Conservation (phyloP, 257 asterid genomes). For the Gentiana straminea region DNA sequence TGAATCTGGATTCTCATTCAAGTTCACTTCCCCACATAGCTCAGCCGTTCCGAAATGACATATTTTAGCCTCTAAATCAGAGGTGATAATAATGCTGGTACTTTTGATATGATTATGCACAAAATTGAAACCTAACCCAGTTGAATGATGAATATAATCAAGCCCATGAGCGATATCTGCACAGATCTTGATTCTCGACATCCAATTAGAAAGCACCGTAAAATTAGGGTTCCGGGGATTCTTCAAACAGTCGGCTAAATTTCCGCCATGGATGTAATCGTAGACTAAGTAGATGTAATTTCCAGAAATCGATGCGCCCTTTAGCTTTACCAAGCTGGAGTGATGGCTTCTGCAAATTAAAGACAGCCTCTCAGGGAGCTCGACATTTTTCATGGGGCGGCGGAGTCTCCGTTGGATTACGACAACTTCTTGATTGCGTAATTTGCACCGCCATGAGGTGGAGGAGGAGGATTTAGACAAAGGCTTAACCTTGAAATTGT, state of each 20-base stretch:
- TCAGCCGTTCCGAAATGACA: slow-evolving; percentile 91
- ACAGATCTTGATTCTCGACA: slow-evolving; percentile 51
- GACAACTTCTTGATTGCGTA: slow-evolving; percentile 37
- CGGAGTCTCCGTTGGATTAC: slow-evolving; percentile 62
- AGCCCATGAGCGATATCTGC: slow-evolving; percentile 77
- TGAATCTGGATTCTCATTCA: neutral
- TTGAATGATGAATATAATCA: slow-evolving; percentile 77
- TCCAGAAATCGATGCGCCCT: slow-evolving; percentile 67
- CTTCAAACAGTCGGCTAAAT: slow-evolving; percentile 49
- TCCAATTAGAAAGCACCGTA: slow-evolving; percentile 66
- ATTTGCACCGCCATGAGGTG: slow-evolving; percentile 57
- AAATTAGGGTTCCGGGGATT: slow-evolving; percentile 51
- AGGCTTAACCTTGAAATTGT: slow-evolving; percentile 38
- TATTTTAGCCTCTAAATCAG: slow-evolving; percentile 41
- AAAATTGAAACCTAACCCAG: slow-evolving; percentile 64
- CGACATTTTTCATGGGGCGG: slow-evolving; percentile 41
- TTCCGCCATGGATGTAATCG: slow-evolving; percentile 58
- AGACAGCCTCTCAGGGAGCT: slow-evolving; percentile 47
- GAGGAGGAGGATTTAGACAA: slow-evolving; percentile 48
- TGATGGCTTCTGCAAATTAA: slow-evolving; percentile 66
- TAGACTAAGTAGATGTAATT: slow-evolving; percentile 56
- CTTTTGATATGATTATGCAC: slow-evolving; percentile 79
- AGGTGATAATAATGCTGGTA: slow-evolving; percentile 46
- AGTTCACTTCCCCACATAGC: slow-evolving; percentile 73
- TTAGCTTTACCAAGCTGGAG: slow-evolving; percentile 62